phyloP scores from a whole-genome alignment of 352 stramenopile genomes.

The Pseudoperonospora humuli region DNA sequence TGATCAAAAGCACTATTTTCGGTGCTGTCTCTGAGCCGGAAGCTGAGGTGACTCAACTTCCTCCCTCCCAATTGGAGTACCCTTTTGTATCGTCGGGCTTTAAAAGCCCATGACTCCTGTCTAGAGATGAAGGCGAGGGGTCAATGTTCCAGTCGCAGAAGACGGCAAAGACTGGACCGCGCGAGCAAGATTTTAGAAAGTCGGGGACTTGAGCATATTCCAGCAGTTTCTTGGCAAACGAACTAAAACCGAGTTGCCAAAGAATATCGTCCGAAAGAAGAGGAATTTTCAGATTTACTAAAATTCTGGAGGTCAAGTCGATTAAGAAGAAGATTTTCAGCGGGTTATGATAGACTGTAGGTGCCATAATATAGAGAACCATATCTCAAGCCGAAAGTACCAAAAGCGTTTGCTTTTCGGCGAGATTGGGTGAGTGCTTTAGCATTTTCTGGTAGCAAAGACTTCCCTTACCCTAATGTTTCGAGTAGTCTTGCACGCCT shows the following conservation, averaged over 20 bases:
- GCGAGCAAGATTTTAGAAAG: not conserved
- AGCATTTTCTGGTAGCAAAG: not conserved
- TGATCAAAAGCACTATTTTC: too few relatives aligned
- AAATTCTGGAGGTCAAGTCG: not conserved
- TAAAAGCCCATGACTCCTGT: not conserved
- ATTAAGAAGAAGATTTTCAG: not conserved
- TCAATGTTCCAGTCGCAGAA: not conserved
- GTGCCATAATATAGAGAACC: not conserved
- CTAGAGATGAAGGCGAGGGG: not conserved
- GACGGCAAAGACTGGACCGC: not conserved
- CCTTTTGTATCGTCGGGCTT: too few relatives aligned
- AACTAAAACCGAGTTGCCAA: not conserved
- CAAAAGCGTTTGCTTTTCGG: not conserved
- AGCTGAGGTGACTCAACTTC: too few relatives aligned
- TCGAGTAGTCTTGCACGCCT: not conserved
- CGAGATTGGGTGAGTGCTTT: not conserved
- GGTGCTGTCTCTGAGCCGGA: too few relatives aligned
- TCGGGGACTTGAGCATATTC: not conserved
- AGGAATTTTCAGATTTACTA: not conserved
- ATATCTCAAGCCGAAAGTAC: not conserved
- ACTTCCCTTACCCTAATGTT: not conserved
- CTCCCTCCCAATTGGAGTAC: too few relatives aligned
- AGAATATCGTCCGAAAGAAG: not conserved
- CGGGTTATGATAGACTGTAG: not conserved
- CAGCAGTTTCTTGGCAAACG: not conserved